Conservation (phyloP, 164 flowering plant genomes). For the Nymphaea thermarum region DNA sequence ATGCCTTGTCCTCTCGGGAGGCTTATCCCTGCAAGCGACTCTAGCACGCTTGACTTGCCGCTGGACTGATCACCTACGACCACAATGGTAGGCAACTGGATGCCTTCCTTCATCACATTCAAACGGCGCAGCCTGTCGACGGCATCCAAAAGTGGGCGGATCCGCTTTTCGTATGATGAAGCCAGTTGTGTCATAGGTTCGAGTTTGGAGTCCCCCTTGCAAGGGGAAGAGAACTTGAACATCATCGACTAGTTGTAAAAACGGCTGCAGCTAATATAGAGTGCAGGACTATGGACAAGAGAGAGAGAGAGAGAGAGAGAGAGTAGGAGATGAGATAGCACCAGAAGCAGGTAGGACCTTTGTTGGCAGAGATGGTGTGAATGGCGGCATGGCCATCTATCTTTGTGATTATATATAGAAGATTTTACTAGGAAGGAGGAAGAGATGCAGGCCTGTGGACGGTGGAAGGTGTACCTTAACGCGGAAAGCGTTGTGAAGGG, state of each 20-base stretch:
- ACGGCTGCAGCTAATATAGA: neutral
- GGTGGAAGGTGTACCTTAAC: too few species aligned
- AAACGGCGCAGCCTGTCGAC: conserved; percentile 5
- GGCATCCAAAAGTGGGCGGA: conserved; percentile 8
- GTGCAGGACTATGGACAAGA: too few species aligned
- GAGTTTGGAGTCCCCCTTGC: neutral
- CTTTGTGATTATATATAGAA: too few species aligned
- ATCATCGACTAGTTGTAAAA: neutral
- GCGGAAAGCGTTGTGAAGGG: too few species aligned
- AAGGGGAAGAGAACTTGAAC: neutral
- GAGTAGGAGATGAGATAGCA: neutral
- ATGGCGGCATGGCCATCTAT: too few species aligned
- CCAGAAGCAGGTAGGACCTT: too few species aligned
- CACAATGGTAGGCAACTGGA: conserved; percentile 10
- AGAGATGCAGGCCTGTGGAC: too few species aligned
- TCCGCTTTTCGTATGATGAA: conserved; percentile 4
- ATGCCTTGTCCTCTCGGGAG: conserved; percentile 12
- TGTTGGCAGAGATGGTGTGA: too few species aligned
- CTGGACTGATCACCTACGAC: conserved; percentile 12
- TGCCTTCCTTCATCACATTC: conserved; percentile 11
- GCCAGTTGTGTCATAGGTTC: neutral
- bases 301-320: neutral
- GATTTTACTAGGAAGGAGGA: too few species aligned
- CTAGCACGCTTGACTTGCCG: conserved; percentile 11
- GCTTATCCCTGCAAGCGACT: conserved; percentile 10